Conservation (phyloP, 306 rosid genomes). For the Begonia peltatifolia region DNA sequence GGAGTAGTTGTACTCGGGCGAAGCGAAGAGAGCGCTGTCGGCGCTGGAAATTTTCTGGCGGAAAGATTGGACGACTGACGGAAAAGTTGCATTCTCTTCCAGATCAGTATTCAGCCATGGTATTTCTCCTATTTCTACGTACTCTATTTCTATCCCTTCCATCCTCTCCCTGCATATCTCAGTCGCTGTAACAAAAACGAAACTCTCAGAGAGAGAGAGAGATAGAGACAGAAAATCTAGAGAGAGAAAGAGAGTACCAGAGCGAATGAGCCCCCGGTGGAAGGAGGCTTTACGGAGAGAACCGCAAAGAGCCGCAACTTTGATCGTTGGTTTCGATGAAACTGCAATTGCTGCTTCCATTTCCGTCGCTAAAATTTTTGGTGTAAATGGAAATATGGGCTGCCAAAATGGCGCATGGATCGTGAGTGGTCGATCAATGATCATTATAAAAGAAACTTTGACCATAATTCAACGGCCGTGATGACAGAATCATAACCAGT, state of each 20-base stretch:
- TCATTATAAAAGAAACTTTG: no score
- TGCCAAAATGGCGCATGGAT: no score
- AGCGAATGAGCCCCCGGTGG: conserved; percentile 8
- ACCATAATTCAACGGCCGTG: no score
- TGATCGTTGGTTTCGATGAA: background rate
- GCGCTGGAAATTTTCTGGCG: conserved; percentile 46
- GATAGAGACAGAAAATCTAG: background rate
- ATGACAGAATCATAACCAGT: no score
- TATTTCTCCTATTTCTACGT: conserved; percentile 36
- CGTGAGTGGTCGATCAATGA: no score
- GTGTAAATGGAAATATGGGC: no score
- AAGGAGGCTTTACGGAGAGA: conserved; percentile 7
- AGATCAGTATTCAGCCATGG: conserved; percentile 69
- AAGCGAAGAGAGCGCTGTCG: conserved; percentile 55
- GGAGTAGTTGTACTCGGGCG: conserved; percentile 81
- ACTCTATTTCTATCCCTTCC: conserved; percentile 41
- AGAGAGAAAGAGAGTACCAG: conserved; percentile 3
- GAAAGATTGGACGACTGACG: conserved; percentile 43
- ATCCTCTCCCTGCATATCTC: conserved; percentile 29
- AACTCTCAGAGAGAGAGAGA: background rate
- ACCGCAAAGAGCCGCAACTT: conserved; percentile 9
- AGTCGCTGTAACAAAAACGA: conserved; percentile 29
- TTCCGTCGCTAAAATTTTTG: no score
- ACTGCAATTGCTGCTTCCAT: no score
- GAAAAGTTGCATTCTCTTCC: conserved; percentile 35